phyloP scores from a whole-genome alignment of 805 yeast genomes.

The Yarrowia hollandica region DNA sequence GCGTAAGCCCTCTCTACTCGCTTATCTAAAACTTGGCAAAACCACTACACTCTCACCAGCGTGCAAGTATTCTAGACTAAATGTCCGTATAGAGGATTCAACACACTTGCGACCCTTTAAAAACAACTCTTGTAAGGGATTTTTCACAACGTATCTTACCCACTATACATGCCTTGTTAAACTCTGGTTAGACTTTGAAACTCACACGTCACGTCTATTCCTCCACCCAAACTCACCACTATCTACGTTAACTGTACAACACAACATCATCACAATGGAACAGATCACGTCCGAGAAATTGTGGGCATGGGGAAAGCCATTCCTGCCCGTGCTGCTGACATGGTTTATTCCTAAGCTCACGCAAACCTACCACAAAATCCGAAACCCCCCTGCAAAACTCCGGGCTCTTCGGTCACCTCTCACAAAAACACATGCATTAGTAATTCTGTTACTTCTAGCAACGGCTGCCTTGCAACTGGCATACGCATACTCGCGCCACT shows the following conservation, averaged over 20 bases:
- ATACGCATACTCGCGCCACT: slow-evolving; percentile 21
- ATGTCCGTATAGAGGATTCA: too few relatives aligned
- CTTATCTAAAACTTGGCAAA: not conserved
- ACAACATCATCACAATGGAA: not conserved
- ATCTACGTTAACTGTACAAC: not conserved
- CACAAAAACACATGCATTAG: slow-evolving; percentile 25
- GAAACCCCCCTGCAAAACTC: slow-evolving; percentile 28
- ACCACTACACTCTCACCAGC: too few relatives aligned
- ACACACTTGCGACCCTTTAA: not conserved
- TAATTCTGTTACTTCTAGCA: slow-evolving; percentile 12
- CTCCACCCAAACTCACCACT: slow-evolving; percentile 21
- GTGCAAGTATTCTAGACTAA: too few relatives aligned
- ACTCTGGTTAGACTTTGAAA: slow-evolving; percentile 25
- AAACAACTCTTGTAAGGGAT: not conserved
- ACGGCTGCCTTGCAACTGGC: slow-evolving; percentile 16
- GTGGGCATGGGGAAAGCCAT: slow-evolving; percentile 27
- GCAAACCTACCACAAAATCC: slow-evolving; percentile 11
- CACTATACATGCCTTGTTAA: slow-evolving; percentile 8
- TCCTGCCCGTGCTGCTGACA: slow-evolving; percentile 22
- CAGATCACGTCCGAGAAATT: slow-evolving; percentile 19
- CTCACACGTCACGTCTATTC: slow-evolving; percentile 27
- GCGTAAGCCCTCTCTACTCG: slow-evolving; percentile 7
- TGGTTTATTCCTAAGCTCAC: slow-evolving; percentile 16
- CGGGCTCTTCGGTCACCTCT: slow-evolving; percentile 18
- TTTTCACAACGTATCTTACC: not conserved